Evolutionary conservation across 352 stramenopile genomes (phyloP).

Genomic region (Phytophthora cryptogea): DNA sequence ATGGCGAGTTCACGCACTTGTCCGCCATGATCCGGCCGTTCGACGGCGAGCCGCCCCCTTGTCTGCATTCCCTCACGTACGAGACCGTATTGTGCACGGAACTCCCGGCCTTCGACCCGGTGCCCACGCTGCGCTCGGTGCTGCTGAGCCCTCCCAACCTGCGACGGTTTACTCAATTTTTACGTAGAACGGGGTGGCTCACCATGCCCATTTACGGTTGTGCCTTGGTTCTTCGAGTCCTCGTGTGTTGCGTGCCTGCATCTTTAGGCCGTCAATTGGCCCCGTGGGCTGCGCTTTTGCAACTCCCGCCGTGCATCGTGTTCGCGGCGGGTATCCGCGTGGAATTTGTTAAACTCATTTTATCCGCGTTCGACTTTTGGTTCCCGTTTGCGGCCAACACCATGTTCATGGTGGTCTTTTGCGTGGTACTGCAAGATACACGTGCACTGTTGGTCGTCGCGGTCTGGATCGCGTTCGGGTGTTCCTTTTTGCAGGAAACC

Average conservation of each 20-base stretch:
- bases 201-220: conserved; percentile 34
- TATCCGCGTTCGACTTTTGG: conserved; percentile 33
- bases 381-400: conserved; percentile 33
- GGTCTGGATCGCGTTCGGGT: conserved; percentile 26
- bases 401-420: conserved; percentile 29
- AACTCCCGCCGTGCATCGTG: conserved; percentile 28
- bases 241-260: conserved; percentile 18
- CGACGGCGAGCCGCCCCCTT: conserved; percentile 1
- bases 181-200: conserved; percentile 27
- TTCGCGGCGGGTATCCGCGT: conserved; percentile 23
- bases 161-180: conserved; percentile 16
- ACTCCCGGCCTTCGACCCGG: conserved; percentile 27
- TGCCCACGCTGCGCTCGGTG: conserved; percentile 23
- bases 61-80: conserved; percentile 12
- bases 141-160: conserved; percentile 11
- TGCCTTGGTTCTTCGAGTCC: conserved; percentile 18
- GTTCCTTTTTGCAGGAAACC: conserved; percentile 31
- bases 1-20: conserved; percentile 2
- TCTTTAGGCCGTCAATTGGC: conserved; percentile 11
- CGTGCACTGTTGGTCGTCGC: conserved; percentile 9
- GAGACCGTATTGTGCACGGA: conserved; percentile 30
- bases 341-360: conserved; percentile 35
- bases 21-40: conserved; percentile 31
- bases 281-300: conserved; percentile 20
- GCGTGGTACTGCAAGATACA: conserved; percentile 17